A percentile compares a stretch with the other conserved stretches of the same genome.
Evolutionary conservation across 257 asterid species (phyloP).

Genomic region (Solanum paucissectum): DNA sequence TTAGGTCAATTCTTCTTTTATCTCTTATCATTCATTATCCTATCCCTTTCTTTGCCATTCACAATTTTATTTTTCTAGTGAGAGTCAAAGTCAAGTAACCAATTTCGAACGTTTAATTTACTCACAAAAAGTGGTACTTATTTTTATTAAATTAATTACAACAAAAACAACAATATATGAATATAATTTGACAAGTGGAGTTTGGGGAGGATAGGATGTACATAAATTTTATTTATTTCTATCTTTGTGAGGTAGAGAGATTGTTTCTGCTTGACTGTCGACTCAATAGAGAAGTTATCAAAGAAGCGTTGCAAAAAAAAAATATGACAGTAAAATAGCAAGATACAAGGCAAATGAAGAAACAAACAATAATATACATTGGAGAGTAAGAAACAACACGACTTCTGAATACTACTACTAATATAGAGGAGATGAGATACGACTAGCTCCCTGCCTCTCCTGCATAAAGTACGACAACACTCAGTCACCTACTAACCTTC

Average conservation of each 20-base stretch:
- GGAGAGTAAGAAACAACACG: background rate
- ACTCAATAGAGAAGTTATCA: background rate
- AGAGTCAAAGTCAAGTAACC: background rate
- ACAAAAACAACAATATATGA: background rate
- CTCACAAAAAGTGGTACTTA: background rate
- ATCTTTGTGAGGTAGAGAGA: background rate
- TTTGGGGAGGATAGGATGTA: accelerated
- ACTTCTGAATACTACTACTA: background rate
- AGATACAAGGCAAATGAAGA: background rate
- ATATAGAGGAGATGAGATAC: background rate
- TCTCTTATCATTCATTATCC: background rate
- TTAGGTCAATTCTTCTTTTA: background rate
- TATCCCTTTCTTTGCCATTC: background rate
- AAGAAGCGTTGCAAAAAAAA: background rate
- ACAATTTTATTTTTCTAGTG: background rate
- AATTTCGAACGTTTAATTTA: background rate
- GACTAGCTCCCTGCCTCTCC: background rate
- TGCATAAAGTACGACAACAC: background rate
- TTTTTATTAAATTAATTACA: background rate
- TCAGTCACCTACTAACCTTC: background rate
- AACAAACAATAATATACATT: background rate
- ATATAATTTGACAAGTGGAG: background rate
- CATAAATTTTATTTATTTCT: background rate
- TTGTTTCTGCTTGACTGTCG: background rate
- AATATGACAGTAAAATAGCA: background rate